Evolutionary conservation across 2,329 filamentous ascomycete genomes (phyloP), one percentile per base, ranked within the genome.

Genomic region (Zarea fungicola): DNA sequence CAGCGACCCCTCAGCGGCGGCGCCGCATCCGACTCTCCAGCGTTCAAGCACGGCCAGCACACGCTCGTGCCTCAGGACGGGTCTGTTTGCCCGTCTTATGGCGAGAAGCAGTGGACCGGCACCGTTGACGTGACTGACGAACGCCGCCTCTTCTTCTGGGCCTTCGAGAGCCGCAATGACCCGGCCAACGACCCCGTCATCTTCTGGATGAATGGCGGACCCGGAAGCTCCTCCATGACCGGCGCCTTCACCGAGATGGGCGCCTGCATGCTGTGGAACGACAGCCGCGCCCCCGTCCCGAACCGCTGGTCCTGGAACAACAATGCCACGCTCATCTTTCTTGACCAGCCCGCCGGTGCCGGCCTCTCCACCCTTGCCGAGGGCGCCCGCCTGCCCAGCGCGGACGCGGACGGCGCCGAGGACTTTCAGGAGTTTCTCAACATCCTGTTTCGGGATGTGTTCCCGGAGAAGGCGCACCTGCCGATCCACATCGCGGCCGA

Each of bases 331-430:
- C 62, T 81, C 50, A 55, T 74, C 18, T 74, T 71, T 49, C 61
- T 74, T 49, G 69, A 71, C 58, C 68, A 71, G 60, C 78, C 78
- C 16, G 78, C 80, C 43, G 79, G 83, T 60, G 74, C 83, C 14
- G 75, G 75, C n/a, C 74, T 81, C 52, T 81, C 77, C 2, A 76
- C 73, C 54, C 41, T 53, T 3, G 52, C 55, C 5, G 47, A 52
- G 5, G 55, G 51, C 34, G 49, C 51, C 11, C 48, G 55, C 1
- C 16, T 67, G 1, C 65, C 70, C 2, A 56, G 53, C 3, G 63
- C 63, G 5, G 75, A 74, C 11, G 65, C 68, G 28, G 65, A 68
- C 1, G 70, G 68, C 11, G 71, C 72, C 1, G 62, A 65, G 37
- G 74, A 77, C 56, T 71, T 76, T 64, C 69, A 76, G 54, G 58